These are phyloP conservation scores for Fragaria nilgerrensis DNA, from an alignment of 306 rosid species.

Conservation along the genomic window DNA sequence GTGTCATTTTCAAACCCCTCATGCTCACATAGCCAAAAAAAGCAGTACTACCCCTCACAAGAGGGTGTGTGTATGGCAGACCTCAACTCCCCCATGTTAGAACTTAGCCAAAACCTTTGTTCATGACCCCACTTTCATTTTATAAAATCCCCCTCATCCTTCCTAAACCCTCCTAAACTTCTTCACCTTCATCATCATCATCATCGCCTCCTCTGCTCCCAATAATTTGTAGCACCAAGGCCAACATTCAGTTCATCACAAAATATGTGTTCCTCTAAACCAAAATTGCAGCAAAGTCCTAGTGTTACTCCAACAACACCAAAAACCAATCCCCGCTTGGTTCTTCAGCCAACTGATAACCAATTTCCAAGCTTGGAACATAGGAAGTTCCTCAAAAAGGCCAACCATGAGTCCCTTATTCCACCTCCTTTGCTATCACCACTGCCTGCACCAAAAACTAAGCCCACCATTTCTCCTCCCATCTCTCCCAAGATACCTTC, in stretches of 20 bases:
- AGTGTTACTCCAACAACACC: slow-evolving; percentile 3
- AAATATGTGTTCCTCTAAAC: slow-evolving; percentile 27
- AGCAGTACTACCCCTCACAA: slow-evolving; percentile 10
- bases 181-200: slow-evolving; percentile 9
- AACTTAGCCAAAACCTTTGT: slow-evolving; percentile 19
- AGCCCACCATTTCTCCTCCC: slow-evolving; percentile 26
- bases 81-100: slow-evolving; percentile 31
- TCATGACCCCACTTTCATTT: slow-evolving; percentile 27
- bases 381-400: slow-evolving; percentile 11
- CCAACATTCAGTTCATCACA: not conserved
- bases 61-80: slow-evolving; percentile 23
- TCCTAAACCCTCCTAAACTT: slow-evolving; percentile 12
- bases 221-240: not conserved
- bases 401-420: slow-evolving; percentile 6
- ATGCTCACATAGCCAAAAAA: slow-evolving; percentile 13
- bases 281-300: slow-evolving; percentile 3
- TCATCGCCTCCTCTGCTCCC: not conserved
- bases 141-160: slow-evolving; percentile 17
- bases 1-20: slow-evolving; percentile 21
- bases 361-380: slow-evolving; percentile 29
- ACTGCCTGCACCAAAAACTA: slow-evolving; percentile 13
- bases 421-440: slow-evolving; percentile 15
- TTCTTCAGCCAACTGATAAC: slow-evolving; percentile 30
- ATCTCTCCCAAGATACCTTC: slow-evolving; percentile 35
- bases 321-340: slow-evolving; percentile 20